Conservation (phyloP, 306 rosid species). For the Begonia loranthoides region DNA sequence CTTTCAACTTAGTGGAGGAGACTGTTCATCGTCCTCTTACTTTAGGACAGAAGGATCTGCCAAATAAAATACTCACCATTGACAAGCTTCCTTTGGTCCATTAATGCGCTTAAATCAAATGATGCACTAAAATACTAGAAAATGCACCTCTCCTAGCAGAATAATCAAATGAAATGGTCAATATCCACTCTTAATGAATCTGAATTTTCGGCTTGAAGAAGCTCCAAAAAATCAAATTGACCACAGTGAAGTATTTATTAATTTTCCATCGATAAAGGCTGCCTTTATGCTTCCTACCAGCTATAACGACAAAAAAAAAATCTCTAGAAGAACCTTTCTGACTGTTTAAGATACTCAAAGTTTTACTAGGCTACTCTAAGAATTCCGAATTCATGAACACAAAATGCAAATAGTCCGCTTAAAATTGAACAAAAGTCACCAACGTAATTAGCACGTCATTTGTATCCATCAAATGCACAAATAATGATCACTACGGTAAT, state of each 20-base stretch:
- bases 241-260: too few relatives aligned
- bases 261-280: too few relatives aligned
- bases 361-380: too few relatives aligned
- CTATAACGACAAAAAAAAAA: too few relatives aligned
- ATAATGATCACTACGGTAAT: not conserved
- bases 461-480: not conserved
- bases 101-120: not conserved
- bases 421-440: too few relatives aligned
- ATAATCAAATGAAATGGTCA: not conserved
- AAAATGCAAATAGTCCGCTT: too few relatives aligned
- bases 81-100: slow-evolving; percentile 43
- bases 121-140: not conserved
- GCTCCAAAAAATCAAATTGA: not conserved
- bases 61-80: slow-evolving; percentile 46
- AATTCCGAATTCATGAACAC: too few relatives aligned
- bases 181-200: not conserved
- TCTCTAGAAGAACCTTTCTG: too few relatives aligned
- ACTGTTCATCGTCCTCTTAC: slow-evolving; percentile 75
- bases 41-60: slow-evolving; percentile 55
- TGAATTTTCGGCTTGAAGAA: not conserved
- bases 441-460: too few relatives aligned
- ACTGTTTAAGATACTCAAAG: too few relatives aligned
- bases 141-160: not conserved
- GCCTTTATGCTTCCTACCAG: too few relatives aligned
- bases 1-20: slow-evolving; percentile 53